These are phyloP conservation scores for Trametes sp. DNA, from an alignment of 1,284 basidiomycete species.

Conservation along the genomic window DNA sequence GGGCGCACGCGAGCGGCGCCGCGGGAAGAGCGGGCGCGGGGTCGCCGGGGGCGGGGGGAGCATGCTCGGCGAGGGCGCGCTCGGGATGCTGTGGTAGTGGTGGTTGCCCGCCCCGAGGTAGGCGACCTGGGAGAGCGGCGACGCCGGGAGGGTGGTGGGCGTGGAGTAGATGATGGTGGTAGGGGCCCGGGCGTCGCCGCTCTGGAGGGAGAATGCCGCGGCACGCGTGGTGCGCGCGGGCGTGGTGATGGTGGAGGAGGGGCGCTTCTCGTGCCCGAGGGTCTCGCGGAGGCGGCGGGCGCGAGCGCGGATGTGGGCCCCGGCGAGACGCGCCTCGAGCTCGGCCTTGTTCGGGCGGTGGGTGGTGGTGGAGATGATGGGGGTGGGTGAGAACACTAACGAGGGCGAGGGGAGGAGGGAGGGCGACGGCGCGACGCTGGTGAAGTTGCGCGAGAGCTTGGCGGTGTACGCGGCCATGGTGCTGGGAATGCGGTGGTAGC, in stretches of 20 bases:
- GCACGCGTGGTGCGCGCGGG: constrained; percentile 20
- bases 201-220: constrained; percentile 1
- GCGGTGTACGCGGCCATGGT: constrained; percentile 19
- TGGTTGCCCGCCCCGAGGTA: neutral
- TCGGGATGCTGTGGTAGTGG: constrained; percentile 18
- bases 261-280: constrained; percentile 8
- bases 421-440: constrained; percentile 17
- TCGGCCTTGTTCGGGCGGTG: constrained; percentile 33
- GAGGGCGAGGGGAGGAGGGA: constrained; percentile 16
- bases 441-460: constrained; percentile 6
- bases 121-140: constrained; percentile 15
- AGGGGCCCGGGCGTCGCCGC: neutral
- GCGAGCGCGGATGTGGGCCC: constrained; percentile 28
- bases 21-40: constrained; percentile 22
- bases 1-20: constrained; percentile 22
- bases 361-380: constrained; percentile 1
- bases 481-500: constrained; percentile 1
- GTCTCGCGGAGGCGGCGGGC: constrained; percentile 23
- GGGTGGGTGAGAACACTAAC: neutral
- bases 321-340: constrained; percentile 29
- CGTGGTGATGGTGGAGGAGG: neutral
- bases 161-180: constrained; percentile 2
- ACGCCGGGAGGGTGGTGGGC: constrained; percentile 1
- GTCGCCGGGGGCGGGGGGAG: constrained; percentile 24
- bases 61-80: constrained; percentile 4